These are phyloP conservation scores for Cyclotella atomus DNA, from an alignment of 108 stramenopile genomes.

Conservation along the genomic window DNA sequence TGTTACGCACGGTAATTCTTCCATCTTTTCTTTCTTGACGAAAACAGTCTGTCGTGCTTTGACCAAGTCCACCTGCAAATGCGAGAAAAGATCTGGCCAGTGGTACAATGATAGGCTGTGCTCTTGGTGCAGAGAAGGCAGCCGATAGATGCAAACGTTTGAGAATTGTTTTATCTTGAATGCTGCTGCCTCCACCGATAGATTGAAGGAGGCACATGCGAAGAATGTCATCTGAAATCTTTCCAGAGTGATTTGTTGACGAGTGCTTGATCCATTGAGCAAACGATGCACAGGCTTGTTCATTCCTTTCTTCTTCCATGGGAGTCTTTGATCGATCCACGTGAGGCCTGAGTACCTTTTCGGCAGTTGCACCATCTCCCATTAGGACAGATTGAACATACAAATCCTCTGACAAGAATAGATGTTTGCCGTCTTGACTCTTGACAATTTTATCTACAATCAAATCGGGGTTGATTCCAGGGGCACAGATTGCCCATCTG, in stretches of 20 bases:
- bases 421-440: not conserved
- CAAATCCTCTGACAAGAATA: slow-evolving; percentile 41
- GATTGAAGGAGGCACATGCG: slow-evolving; percentile 44
- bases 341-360: slow-evolving; percentile 12
- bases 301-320: slow-evolving; percentile 45
- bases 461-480: slow-evolving; percentile 30
- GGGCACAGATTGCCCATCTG: slow-evolving; percentile 38
- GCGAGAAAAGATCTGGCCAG: slow-evolving; percentile 34
- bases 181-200: slow-evolving; percentile 31
- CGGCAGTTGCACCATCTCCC: slow-evolving; percentile 36
- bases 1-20: slow-evolving; percentile 11
- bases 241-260: slow-evolving; percentile 20
- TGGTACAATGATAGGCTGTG: slow-evolving; percentile 38
- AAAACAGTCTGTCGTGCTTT: slow-evolving; percentile 19
- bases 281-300: slow-evolving; percentile 29
- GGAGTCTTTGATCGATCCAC: slow-evolving; percentile 15
- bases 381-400: slow-evolving; percentile 35
- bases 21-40: slow-evolving; percentile 10
- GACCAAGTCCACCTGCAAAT: slow-evolving; percentile 41
- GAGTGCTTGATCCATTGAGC: slow-evolving; percentile 29
- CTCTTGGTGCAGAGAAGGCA: slow-evolving; percentile 28
- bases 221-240: slow-evolving; percentile 34
- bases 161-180: slow-evolving; percentile 21
- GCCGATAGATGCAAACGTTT: slow-evolving; percentile 33
- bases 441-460: slow-evolving; percentile 9